phyloP scores from a whole-genome alignment of 441 rosid species.

The Erodium moschatum region DNA sequence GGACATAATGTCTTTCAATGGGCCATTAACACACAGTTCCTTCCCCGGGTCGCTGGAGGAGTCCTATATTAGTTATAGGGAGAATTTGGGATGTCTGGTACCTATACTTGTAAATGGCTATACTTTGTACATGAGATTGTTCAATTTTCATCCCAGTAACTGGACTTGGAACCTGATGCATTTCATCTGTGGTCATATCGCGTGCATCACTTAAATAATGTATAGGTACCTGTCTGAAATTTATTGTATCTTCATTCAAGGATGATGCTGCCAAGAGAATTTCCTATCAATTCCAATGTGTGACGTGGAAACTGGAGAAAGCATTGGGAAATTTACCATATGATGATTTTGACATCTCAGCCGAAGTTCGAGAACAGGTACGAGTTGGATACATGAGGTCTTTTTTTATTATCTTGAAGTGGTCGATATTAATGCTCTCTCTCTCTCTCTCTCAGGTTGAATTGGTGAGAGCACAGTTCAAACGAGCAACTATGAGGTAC shows the following conservation, averaged over 20 bases:
- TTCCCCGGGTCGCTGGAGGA: not conserved
- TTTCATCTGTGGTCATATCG: constrained; percentile 6
- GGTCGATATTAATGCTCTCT: not conserved
- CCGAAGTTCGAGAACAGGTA: constrained; percentile 88
- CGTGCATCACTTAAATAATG: constrained; percentile 1
- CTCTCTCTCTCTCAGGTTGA: constrained; percentile 35
- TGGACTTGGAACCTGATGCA: constrained; percentile 11
- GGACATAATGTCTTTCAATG: not conserved
- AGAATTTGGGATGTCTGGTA: not conserved
- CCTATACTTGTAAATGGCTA: not conserved
- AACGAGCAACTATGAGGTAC: constrained; percentile 65
- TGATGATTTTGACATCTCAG: constrained; percentile 64
- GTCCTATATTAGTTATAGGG: not conserved
- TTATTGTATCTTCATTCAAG: constrained; percentile 42
- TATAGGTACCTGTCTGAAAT: constrained; percentile 30
- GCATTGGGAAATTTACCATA: constrained; percentile 61
- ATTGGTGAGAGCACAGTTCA: constrained; percentile 66
- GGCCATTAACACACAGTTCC: not conserved
- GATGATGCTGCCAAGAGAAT: constrained; percentile 59
- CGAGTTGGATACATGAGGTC: not conserved
- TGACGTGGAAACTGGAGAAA: constrained; percentile 74
- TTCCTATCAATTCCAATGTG: constrained; percentile 61
- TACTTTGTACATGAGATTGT: not conserved
- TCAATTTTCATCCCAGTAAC: not conserved
- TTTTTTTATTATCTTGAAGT: constrained; percentile 8